A percentile compares a stretch with the other conserved stretches of the same genome.
Conservation (phyloP, 2,329 filamentous ascomycete species). For the Colletotrichum chrysophilum region DNA sequence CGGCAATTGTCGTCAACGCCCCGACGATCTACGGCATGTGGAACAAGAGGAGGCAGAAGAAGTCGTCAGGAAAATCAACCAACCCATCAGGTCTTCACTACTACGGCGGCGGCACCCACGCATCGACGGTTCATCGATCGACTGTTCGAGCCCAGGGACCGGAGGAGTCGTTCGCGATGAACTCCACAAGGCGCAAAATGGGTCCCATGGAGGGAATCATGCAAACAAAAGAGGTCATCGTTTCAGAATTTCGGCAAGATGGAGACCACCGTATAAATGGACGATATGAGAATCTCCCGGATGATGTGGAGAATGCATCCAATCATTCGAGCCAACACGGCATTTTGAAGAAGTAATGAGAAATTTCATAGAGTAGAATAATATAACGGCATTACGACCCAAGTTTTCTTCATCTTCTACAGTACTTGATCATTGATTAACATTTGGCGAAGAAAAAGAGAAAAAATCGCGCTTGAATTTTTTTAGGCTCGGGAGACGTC, state of each 20-base stretch:
- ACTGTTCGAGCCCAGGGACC: not conserved
- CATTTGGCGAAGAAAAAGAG: not conserved
- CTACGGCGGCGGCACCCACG: constrained; percentile 3
- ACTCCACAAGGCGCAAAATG: not conserved
- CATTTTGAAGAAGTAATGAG: constrained; percentile 5
- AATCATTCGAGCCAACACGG: constrained; percentile 8
- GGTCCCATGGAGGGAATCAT: constrained; percentile 15
- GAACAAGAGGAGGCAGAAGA: constrained; percentile 30
- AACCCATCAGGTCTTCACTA: constrained; percentile 8
- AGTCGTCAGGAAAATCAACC: constrained; percentile 24
- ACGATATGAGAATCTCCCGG: constrained; percentile 7
- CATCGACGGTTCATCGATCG: constrained; percentile 8
- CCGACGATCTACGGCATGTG: constrained; percentile 40
- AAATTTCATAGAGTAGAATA: not conserved
- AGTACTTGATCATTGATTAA: not conserved
- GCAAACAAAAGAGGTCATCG: constrained; percentile 18
- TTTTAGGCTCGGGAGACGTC: not conserved
- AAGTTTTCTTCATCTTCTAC: not conserved
- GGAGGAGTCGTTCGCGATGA: not conserved
- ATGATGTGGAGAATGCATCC: constrained; percentile 7
- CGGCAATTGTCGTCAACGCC: constrained; percentile 38
- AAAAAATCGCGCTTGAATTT: not conserved
- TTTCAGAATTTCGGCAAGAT: constrained; percentile 16
- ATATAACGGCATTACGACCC: not conserved
- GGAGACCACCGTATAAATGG: not conserved